Evolutionary conservation across 23 red algal genomes (phyloP).

Genomic region (Chondrus crispus): DNA sequence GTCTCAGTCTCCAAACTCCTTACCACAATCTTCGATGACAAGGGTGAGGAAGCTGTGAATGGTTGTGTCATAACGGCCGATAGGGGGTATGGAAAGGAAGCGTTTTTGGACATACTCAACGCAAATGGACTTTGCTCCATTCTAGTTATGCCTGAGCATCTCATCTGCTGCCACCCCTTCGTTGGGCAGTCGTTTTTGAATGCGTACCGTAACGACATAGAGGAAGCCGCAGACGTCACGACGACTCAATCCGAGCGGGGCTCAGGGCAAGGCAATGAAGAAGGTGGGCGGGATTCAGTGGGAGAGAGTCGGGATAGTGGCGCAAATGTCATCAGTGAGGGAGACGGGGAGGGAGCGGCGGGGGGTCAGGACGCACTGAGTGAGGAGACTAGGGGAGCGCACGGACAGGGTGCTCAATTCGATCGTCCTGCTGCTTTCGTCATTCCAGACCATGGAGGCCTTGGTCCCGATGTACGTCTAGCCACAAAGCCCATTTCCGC

Average conservation of each 20-base stretch:
- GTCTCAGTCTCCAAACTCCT: background rate
- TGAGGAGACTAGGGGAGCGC: background rate
- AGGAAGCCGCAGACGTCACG: background rate
- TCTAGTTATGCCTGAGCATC: background rate
- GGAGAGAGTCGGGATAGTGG: background rate
- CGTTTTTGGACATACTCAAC: background rate
- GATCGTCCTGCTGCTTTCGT: background rate
- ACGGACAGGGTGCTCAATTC: background rate
- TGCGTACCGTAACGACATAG: background rate
- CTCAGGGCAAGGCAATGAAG: background rate
- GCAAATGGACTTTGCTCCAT: background rate
- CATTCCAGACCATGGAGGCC: background rate
- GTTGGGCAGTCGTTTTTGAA: background rate
- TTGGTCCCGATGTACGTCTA: background rate
- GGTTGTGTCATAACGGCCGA: background rate
- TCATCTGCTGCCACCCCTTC: background rate
- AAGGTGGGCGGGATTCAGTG: background rate
- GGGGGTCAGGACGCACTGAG: background rate
- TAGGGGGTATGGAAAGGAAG: conserved; percentile 8
- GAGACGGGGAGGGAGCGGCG: background rate
- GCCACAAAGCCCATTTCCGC: background rate
- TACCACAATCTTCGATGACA: background rate
- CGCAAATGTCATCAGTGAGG: background rate
- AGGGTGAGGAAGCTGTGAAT: background rate
- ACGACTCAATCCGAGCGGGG: background rate